A percentile compares a stretch with the other conserved stretches of the same genome.
These are phyloP conservation scores for Solanum lycopersicoides DNA, from an alignment of 257 asterid species.

Conservation along the genomic window DNA sequence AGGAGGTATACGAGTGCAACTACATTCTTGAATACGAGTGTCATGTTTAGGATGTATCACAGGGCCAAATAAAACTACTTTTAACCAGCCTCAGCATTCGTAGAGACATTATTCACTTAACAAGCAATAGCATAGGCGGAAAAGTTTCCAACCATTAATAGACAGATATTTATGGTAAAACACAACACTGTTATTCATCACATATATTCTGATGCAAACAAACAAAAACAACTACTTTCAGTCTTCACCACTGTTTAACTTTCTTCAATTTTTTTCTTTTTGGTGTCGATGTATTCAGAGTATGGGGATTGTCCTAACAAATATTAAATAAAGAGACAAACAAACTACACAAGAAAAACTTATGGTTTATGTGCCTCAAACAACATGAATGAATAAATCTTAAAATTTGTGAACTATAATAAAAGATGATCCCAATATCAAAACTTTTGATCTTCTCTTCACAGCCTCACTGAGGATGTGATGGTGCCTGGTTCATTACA, in stretches of 20 bases:
- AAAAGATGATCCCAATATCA: constrained; percentile 14
- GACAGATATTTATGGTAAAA: background rate
- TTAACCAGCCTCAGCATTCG: background rate
- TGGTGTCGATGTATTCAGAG: background rate
- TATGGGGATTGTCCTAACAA: background rate
- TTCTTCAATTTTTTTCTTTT: background rate
- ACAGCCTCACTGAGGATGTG: constrained; percentile 26
- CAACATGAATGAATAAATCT: constrained; percentile 2
- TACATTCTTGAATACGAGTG: background rate
- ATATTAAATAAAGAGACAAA: background rate
- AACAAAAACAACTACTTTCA: background rate
- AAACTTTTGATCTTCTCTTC: constrained; percentile 10
- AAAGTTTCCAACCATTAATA: background rate
- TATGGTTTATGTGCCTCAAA: constrained; percentile 2
- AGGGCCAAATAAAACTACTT: background rate
- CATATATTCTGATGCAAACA: background rate
- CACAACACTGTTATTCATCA: background rate
- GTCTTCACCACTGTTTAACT: background rate
- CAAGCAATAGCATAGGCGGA: background rate
- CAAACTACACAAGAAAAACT: background rate
- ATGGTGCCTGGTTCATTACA: constrained; percentile 27
- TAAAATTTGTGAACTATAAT: background rate
- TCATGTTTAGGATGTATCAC: background rate
- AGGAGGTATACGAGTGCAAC: background rate
- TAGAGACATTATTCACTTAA: background rate